phyloP scores from a whole-genome alignment of 2,329 filamentous ascomycete species.

The Monilinia aucupariae region DNA sequence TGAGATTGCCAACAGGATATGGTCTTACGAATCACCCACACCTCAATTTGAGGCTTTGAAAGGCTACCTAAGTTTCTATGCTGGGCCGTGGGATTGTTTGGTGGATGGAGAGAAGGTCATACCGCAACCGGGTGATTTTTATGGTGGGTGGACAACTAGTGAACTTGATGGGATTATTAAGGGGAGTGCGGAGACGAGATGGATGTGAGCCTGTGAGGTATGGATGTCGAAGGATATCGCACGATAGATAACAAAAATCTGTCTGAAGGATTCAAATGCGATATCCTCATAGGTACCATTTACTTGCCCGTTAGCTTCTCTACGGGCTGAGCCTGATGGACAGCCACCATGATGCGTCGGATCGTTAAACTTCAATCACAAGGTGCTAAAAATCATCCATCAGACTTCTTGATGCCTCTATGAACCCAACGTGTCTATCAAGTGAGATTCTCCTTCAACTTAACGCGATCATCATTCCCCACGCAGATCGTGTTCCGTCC shows the following conservation, averaged over 20 bases:
- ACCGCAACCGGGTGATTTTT: conserved; percentile 57
- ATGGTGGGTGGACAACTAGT: conserved; percentile 58
- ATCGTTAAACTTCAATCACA: not conserved
- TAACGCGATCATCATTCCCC: not conserved
- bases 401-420: not conserved
- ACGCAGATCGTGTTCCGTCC: not conserved
- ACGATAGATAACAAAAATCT: not conserved
- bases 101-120: conserved; percentile 56
- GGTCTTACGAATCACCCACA: conserved; percentile 54
- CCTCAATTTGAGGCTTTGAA: conserved; percentile 47
- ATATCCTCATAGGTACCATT: no score
- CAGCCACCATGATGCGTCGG: not conserved
- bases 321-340: no score
- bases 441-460: not conserved
- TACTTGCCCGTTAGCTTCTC: no score
- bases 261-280: no score
- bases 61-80: conserved; percentile 55
- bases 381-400: not conserved
- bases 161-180: conserved; percentile 51
- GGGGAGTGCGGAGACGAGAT: conserved; percentile 35
- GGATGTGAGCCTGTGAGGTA: conserved; percentile 22
- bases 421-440: not conserved
- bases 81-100: conserved; percentile 56
- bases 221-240: not conserved
- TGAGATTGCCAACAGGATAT: conserved; percentile 47